Percentiles rank a stretch among this genome's conserved stretches.
These are phyloP conservation scores for Pseudophaeomoniella oleicola DNA, from an alignment of 2,329 filamentous ascomycete species.

Conservation along the genomic window DNA sequence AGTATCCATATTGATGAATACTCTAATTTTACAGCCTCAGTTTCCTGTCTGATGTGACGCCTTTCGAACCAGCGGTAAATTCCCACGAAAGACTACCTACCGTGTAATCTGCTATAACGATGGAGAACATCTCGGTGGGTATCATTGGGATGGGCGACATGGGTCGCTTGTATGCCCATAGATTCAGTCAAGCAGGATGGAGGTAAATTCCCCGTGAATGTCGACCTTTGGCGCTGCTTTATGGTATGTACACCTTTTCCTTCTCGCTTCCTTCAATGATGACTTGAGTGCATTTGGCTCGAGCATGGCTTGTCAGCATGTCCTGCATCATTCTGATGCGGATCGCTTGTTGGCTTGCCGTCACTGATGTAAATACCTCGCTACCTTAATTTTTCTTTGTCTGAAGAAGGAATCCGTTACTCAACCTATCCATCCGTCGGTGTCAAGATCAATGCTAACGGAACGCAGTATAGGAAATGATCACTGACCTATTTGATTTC, in stretches of 20 bases:
- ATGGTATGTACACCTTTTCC: constrained; percentile 19
- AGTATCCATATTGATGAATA: no score
- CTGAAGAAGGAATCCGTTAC: constrained; percentile 44
- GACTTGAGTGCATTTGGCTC: constrained; percentile 99
- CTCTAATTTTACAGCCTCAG: no score
- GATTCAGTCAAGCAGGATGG: constrained; percentile 84
- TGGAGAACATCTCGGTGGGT: constrained; percentile 65
- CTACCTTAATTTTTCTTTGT: constrained; percentile 86
- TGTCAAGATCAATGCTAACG: background rate
- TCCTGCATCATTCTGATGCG: constrained; percentile 64
- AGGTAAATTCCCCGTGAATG: constrained; percentile 45
- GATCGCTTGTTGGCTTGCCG: constrained; percentile 42
- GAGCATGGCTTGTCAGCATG: constrained; percentile 62
- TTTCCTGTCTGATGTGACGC: no score
- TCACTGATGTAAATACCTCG: constrained; percentile 99
- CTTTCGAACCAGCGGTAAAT: no score
- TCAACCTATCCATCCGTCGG: background rate
- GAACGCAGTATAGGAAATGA: background rate
- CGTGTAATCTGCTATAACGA: no score
- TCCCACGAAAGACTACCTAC: no score
- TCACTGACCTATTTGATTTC: background rate
- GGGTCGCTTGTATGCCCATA: constrained; percentile 94
- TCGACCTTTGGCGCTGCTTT: constrained; percentile 14
- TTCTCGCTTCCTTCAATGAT: constrained; percentile 48
- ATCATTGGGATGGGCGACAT: constrained; percentile 99